Base-by-base conservation (phyloP, 1,284 basidiomycete genomes). In the Caloboletus firmus region DNA sequence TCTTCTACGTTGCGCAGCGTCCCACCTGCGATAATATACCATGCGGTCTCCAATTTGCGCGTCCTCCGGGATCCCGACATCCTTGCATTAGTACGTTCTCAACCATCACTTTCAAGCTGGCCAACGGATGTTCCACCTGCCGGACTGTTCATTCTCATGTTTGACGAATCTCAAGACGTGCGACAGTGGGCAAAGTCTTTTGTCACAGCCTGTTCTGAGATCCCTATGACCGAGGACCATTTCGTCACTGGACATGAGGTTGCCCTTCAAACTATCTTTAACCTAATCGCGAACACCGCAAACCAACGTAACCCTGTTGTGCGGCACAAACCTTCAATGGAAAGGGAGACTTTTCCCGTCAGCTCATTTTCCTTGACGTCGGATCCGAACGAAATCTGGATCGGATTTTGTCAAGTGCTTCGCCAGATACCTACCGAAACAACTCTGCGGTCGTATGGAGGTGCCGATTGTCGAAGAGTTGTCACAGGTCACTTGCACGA, bases 401-500 rank as follows among this genome's bases (percentile, higher is more conserved):
- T 72, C 17, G 79, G 77, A 4, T 79, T 85, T 59, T 65, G 68
- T 45, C 66, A 66, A 1, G 58, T 82, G 30, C 65, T 89, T 40
- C 81, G 79, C 40, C 72, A 80, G 40, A 68, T 87, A 31, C 85
- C 87, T 17, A 64, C 72, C 24, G 72, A 78, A 51, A 67, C 70
- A 39, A 64, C 85, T 17, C 65, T 71, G 10, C 73, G 66, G 46
- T 59, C 66, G 35, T 65, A 67, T 6, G 72, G 71, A 58, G 67
- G 73, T 13, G 55, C 75, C 10, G 76, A 82, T 58, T 63, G 85
- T 51, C 77, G 80, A 26, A 77, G 79, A 43, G 60, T 81, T 18
- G 74, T 89, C 30, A 73, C 78, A 30, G 74, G 79, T 26, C 86
- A 89, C 67, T 66, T 91, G 58, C 81, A 84, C 61, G 84, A 87